Evolutionary conservation across 306 rosid species (phyloP), one percentile per base, ranked within the genome.

Genomic region (Sphenostylis stenocarpa): DNA sequence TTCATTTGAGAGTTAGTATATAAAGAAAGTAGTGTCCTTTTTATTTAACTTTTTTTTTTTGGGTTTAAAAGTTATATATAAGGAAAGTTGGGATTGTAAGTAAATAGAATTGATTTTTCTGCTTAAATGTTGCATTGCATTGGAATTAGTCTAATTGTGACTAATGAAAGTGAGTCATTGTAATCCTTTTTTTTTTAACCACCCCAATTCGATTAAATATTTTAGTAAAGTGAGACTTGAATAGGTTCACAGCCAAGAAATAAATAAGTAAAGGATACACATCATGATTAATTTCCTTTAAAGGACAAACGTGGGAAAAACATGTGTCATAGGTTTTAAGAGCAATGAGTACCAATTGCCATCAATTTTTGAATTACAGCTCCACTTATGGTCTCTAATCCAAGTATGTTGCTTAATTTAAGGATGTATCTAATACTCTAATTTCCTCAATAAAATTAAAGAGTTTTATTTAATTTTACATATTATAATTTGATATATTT

Each of bases 261-360:
- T 55, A 11, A 1, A 56, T 23, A 21, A 55, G 24, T 7, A 52
- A 52, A 55, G 5, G 15, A 13, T 11, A 41, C 17, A 45, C 51
- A 13, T 14, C 77, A 84, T 70, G 65, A 74, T 82, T 81, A 56
- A 28, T 75, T 83, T 77, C 57, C 84, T 84, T 88, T 82, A 60
- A 69, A 80, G 85, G 87, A 86, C 87, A 84, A 84, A 73, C 77
- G 72, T 86, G 86, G 77, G 68, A 63, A 87, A 86, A 82, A 86
- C 77, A 80, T 76, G 85, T 55, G 81, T 78, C 87, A 76, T 75
- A 36, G 83, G 86, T 65, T 85, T 80, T 38, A 31, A 20, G 67
- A 48, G 31, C 77, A 82, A 81, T 85, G 61, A 85, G 78, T 83
- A 63, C 5, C 19, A 14, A 60, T 61, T 29, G 38, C 48, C 76